These are phyloP conservation scores for Platanthera guangdongensis DNA, from an alignment of 106 monocot species.

Conservation along the genomic window DNA sequence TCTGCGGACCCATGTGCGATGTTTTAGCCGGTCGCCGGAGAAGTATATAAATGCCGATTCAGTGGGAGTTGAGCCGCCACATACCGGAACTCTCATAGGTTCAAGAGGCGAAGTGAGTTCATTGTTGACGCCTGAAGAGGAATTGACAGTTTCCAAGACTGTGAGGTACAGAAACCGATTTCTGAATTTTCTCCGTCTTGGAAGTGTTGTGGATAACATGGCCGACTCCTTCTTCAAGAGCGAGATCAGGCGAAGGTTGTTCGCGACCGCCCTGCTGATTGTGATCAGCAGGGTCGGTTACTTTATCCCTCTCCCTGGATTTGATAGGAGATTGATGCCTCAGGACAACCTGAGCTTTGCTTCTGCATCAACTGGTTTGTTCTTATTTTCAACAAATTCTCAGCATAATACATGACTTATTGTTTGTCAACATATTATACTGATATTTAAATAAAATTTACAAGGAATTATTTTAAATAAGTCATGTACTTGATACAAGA, in stretches of 20 bases:
- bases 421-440: not conserved
- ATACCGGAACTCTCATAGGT: not conserved
- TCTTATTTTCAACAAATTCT: not conserved
- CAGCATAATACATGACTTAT: not conserved
- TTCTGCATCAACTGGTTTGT: slow-evolving; percentile 69
- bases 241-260: slow-evolving; percentile 84
- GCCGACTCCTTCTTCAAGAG: slow-evolving; percentile 92
- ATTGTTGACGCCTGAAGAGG: not conserved
- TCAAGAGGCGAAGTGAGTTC: not conserved
- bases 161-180: slow-evolving; percentile 64
- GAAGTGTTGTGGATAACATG: slow-evolving; percentile 57
- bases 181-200: slow-evolving; percentile 49
- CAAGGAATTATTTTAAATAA: too few relatives aligned
- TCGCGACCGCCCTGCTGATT: slow-evolving; percentile 76
- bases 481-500: too few relatives aligned
- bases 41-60: not conserved
- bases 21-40: not conserved
- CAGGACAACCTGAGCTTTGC: slow-evolving; percentile 84
- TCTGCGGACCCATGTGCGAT: not conserved
- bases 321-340: slow-evolving; percentile 83
- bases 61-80: not conserved
- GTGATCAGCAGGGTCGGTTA: slow-evolving; percentile 77
- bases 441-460: too few relatives aligned
- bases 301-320: slow-evolving; percentile 89
- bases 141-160: not conserved